A percentile compares a stretch with the other conserved stretches of the same genome.
Conservation (phyloP, 495 filamentous ascomycete genomes). For the Pyronema omphalodes region DNA sequence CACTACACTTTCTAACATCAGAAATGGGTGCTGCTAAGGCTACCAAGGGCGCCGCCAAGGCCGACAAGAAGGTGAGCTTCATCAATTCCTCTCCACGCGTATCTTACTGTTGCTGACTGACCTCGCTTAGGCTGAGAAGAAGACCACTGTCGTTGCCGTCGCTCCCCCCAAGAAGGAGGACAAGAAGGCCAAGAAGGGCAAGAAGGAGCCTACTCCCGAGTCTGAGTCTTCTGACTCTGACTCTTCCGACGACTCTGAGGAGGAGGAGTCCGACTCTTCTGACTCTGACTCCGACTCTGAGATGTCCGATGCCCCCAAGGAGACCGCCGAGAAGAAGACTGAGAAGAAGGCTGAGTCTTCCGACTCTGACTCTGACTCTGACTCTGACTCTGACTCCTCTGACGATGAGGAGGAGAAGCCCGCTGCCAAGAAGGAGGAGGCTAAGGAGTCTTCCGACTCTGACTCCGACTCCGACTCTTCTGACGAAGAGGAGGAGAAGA, state of each 20-base stretch:
- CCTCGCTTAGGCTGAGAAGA: conserved; percentile 14
- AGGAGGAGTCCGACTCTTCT: conserved; percentile 25
- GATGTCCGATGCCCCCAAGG: conserved; percentile 25
- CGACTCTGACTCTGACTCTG: conserved; percentile 20
- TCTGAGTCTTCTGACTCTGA: conserved; percentile 27
- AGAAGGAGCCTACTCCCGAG: conserved; percentile 29
- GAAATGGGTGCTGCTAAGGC: conserved; percentile 39
- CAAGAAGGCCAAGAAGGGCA: conserved; percentile 28
- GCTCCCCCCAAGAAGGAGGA: conserved; percentile 7
- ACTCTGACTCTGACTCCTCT: conserved; percentile 11
- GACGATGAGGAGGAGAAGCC: conserved; percentile 18
- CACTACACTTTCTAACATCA: conserved; percentile 8
- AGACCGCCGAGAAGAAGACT: conserved; percentile 27
- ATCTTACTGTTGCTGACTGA: conserved; percentile 13
- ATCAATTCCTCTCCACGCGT: conserved; percentile 23
- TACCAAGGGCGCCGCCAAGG: conserved; percentile 32
- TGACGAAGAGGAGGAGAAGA: conserved; percentile 26
- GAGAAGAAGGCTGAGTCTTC: conserved; percentile 29
- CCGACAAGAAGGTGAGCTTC: conserved; percentile 32
- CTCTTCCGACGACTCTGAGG: conserved; percentile 27
- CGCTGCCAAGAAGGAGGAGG: conserved; percentile 4
- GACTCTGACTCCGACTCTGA: conserved; percentile 27
- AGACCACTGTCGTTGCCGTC: conserved; percentile 25
- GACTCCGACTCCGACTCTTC: conserved; percentile 29
- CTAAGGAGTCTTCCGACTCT: conserved; percentile 9